These are phyloP conservation scores for Butyriboletus appendiculatus DNA, from an alignment of 1,284 basidiomycete species.

Conservation along the genomic window DNA sequence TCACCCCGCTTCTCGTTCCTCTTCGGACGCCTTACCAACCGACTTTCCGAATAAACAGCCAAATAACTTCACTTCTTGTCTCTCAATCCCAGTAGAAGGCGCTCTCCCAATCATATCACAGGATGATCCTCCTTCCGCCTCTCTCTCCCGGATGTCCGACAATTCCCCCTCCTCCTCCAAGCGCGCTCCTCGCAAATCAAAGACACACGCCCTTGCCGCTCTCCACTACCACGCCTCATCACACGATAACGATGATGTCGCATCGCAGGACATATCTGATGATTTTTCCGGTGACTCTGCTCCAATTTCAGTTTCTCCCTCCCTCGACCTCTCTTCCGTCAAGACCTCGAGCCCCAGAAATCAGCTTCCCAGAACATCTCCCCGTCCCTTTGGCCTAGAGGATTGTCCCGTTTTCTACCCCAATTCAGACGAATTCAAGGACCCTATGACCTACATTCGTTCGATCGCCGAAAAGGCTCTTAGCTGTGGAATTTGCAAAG, in stretches of 20 bases:
- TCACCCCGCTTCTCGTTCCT: slow-evolving; percentile 24
- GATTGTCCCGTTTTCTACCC: slow-evolving; percentile 94
- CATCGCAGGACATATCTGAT: slow-evolving; percentile 42
- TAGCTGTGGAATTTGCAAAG: slow-evolving; percentile 92
- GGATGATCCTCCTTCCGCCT: slow-evolving; percentile 27
- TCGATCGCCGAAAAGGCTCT: slow-evolving; percentile 78
- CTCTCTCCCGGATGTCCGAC: slow-evolving; percentile 27
- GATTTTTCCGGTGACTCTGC: slow-evolving; percentile 48
- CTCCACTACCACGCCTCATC: slow-evolving; percentile 65
- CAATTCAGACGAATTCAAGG: slow-evolving; percentile 86
- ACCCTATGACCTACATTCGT: slow-evolving; percentile 95
- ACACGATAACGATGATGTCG: slow-evolving; percentile 48
- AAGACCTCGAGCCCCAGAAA: slow-evolving; percentile 61
- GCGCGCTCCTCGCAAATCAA: slow-evolving; percentile 82
- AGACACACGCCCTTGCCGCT: slow-evolving; percentile 79
- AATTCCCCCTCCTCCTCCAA: slow-evolving; percentile 42
- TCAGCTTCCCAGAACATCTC: slow-evolving; percentile 40
- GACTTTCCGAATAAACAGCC: slow-evolving; percentile 42
- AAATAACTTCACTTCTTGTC: slow-evolving; percentile 50
- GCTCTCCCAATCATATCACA: slow-evolving; percentile 41
- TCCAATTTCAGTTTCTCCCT: slow-evolving; percentile 61
- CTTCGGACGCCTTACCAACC: slow-evolving; percentile 31
- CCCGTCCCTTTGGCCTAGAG: slow-evolving; percentile 80
- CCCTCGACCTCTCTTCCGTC: slow-evolving; percentile 67
- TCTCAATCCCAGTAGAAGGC: slow-evolving; percentile 54